Evolutionary conservation across 805 yeast species (phyloP), one percentile per base, ranked within the genome.

Genomic region (Diddensiella santjacobensis): DNA sequence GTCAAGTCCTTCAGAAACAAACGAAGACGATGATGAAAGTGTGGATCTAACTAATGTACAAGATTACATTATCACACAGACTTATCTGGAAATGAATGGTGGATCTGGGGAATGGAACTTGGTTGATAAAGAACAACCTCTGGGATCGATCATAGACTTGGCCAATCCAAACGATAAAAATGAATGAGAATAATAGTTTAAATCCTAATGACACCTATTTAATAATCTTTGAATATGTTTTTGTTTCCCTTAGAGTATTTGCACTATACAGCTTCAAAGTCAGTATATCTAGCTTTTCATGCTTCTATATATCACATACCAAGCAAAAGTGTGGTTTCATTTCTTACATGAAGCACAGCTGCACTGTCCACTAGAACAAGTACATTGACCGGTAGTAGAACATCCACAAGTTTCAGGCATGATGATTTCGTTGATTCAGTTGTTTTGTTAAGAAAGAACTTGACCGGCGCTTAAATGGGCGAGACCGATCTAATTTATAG

Each of bases 71-170:
- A 42, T 63, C 5, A 62, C 65, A 4, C 69, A 64, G 50, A 52
- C 60, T n/a, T 65, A 59, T 35, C 49, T 61, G 20, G 69, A 60
- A 38, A 51, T 65, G 33, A 62, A 65, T 44, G 68, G 69, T 17
- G 60, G 56, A 24, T 53, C 62, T 1, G 66, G 62, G 8, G 69
- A 66, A 44, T 66, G 70, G 70, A 61, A 60, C 45, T 47, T 63
- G 11, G 54, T 64, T 13, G 59, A 54, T 15, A 49, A 45, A 29
- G 54, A 53, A 4, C 47, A 22, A 8, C 22, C 43, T 4, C 13
- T 26, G 8, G 38, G 20, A 8, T 35, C 38, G 8, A 15, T 35
- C 8, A 35, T 35, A n/a, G 38, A 35, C 8, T 8, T 35, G 8
- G 38, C 38, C 15, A 35, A 17, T 35, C 38, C 38, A 15, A 13